Conservation (phyloP, 495 filamentous ascomycete genomes). For the Daldinia loculata region DNA sequence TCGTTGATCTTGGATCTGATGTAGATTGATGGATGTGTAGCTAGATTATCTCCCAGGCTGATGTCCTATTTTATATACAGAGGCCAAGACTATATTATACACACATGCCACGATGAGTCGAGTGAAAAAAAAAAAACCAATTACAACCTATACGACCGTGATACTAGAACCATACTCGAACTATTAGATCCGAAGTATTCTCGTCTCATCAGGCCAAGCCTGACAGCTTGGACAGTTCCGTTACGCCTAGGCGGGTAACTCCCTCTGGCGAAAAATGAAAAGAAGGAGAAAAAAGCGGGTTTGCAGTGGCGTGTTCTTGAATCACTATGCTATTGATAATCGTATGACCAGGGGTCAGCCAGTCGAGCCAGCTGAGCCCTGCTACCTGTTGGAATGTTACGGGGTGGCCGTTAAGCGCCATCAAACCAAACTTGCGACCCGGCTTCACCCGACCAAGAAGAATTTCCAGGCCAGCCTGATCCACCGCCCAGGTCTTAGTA, state of each 20-base stretch:
- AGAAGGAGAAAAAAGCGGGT: conserved; percentile 23
- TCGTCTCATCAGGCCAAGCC: conserved; percentile 35
- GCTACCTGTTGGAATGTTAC: conserved; percentile 29
- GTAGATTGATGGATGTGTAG: conserved; percentile 18
- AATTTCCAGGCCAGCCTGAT: too few relatives aligned
- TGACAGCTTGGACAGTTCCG: conserved; percentile 9
- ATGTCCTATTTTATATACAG: conserved; percentile 31
- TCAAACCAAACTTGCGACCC: conserved; percentile 11
- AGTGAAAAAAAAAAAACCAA: not conserved
- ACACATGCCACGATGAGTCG: conserved; percentile 9
- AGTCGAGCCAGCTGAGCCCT: conserved; percentile 10
- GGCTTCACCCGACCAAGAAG: conserved; percentile 32
- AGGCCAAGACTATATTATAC: conserved; percentile 4
- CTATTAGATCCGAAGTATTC: conserved; percentile 40
- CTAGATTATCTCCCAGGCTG: not conserved
- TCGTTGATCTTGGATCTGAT: conserved; percentile 14
- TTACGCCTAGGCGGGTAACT: conserved; percentile 24
- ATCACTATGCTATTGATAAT: conserved; percentile 35
- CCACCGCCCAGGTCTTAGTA: not conserved
- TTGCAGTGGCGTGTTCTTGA: conserved; percentile 36
- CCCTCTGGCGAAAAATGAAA: conserved; percentile 18
- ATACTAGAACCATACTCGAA: conserved; percentile 38
- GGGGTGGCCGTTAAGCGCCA: conserved; percentile 7
- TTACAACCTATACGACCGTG: not conserved
- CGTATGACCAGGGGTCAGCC: conserved; percentile 30